Percentiles rank a stretch among this genome's conserved stretches.
phyloP scores from a whole-genome alignment of 2,329 filamentous ascomycete species.

The Fusarium sp. region DNA sequence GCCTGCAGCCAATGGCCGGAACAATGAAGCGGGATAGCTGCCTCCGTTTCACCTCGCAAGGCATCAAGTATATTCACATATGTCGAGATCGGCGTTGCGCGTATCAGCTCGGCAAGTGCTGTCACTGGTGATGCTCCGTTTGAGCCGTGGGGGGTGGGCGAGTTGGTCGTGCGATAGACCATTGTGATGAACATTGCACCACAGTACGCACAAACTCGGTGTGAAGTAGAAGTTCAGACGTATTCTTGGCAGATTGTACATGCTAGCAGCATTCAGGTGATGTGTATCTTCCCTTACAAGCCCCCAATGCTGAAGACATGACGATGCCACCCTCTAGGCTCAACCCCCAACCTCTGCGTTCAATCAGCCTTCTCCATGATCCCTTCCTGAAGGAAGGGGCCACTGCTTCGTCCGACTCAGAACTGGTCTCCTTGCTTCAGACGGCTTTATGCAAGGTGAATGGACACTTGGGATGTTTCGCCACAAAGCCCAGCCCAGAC shows the following conservation, averaged over 20 bases:
- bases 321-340: too few relatives aligned
- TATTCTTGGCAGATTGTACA: background rate
- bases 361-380: too few relatives aligned
- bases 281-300: background rate
- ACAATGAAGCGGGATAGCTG: background rate
- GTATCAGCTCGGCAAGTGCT: background rate
- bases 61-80: rapidly evolving
- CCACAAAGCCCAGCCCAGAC: too few relatives aligned
- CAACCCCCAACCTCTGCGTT: too few relatives aligned
- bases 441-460: too few relatives aligned
- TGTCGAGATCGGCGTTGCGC: too few relatives aligned
- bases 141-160: background rate
- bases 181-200: background rate
- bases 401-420: too few relatives aligned
- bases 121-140: background rate
- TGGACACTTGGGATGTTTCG: too few relatives aligned
- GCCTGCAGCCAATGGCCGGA: background rate
- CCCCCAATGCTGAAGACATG: too few relatives aligned
- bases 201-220: background rate
- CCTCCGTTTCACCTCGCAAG: background rate
- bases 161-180: too few relatives aligned
- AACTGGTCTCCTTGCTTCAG: too few relatives aligned
- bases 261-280: background rate
- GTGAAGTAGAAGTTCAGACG: rapidly evolving
- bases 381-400: too few relatives aligned